Conservation (phyloP, 2,329 filamentous ascomycete genomes). For the Colletotrichum sp. region DNA sequence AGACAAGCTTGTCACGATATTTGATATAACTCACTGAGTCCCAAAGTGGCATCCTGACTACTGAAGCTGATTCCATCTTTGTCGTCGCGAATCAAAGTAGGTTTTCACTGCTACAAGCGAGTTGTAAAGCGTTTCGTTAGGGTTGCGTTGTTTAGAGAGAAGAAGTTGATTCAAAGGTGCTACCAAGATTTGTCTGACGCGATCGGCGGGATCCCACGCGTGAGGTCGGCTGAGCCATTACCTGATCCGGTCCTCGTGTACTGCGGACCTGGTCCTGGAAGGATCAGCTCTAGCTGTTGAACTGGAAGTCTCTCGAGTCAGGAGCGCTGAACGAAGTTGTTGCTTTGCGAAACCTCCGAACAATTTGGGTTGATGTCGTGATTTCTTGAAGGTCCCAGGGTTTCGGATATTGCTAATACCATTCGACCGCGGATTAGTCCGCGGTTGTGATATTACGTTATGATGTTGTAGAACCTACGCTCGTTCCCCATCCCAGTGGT, state of each 20-base stretch:
- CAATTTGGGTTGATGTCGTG: background rate
- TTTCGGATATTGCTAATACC: background rate
- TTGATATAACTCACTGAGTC: background rate
- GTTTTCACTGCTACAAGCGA: accelerated
- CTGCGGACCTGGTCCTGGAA: background rate
- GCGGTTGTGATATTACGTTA: background rate
- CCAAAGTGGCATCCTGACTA: background rate
- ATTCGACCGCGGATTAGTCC: background rate
- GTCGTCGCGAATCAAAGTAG: background rate
- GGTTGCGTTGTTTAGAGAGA: background rate
- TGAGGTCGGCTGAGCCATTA: background rate
- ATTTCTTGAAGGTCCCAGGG: background rate
- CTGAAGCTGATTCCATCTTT: background rate
- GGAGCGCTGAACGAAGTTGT: background rate
- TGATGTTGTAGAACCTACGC: background rate
- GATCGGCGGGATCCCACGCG: background rate
- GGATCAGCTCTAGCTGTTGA: background rate
- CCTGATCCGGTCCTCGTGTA: background rate
- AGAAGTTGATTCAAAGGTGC: background rate
- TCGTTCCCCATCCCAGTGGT: background rate
- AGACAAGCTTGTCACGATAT: background rate
- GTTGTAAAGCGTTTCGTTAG: background rate
- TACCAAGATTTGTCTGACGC: background rate
- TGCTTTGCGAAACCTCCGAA: background rate
- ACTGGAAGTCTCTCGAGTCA: background rate